A percentile compares a stretch with the other conserved stretches of the same genome.
These are phyloP conservation scores for Escovopsis sp. DNA, from an alignment of 2,329 filamentous ascomycete species.

Conservation along the genomic window DNA sequence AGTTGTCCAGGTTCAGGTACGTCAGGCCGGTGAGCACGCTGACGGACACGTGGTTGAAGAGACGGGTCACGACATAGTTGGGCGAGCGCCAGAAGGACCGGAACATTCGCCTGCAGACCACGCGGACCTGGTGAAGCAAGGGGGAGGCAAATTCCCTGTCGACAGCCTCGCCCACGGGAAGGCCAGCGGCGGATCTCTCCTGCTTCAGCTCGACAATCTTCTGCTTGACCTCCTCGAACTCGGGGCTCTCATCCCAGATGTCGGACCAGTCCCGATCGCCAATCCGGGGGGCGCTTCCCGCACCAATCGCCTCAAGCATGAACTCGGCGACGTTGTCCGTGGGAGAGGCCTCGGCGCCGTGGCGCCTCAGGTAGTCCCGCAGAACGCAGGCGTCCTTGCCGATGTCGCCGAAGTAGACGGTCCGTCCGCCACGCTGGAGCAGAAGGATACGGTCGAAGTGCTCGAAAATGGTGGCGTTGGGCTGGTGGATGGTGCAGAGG, in stretches of 20 bases:
- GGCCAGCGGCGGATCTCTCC: conserved; percentile 30
- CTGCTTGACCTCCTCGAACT: conserved; percentile 51
- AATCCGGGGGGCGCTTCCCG: conserved; percentile 56
- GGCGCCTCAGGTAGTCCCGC: conserved; percentile 45
- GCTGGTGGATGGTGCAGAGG: conserved; percentile 83
- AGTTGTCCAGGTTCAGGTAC: conserved; percentile 65
- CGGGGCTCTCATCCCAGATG: conserved; percentile 60
- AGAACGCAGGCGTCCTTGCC: conserved; percentile 59
- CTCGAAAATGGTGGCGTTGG: conserved; percentile 73
- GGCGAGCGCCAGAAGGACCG: conserved; percentile 72
- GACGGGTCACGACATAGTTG: conserved; percentile 76
- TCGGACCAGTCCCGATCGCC: conserved; percentile 68
- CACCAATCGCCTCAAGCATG: conserved; percentile 76
- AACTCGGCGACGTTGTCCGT: conserved; percentile 55
- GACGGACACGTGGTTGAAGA: conserved; percentile 74
- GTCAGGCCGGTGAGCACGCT: conserved; percentile 65
- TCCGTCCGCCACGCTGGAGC: conserved; percentile 62
- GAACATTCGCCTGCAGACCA: conserved; percentile 60
- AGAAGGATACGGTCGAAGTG: conserved; percentile 75
- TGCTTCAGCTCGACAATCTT: conserved; percentile 54
- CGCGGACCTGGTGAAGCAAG: conserved; percentile 60
- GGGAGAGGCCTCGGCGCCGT: conserved; percentile 44
- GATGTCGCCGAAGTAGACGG: conserved; percentile 78
- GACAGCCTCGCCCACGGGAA: conserved; percentile 31
- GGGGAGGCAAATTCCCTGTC: conserved; percentile 76